These are phyloP conservation scores for Pseudocercospora musae DNA, from an alignment of 2,329 filamentous ascomycete genomes.

Conservation along the genomic window DNA sequence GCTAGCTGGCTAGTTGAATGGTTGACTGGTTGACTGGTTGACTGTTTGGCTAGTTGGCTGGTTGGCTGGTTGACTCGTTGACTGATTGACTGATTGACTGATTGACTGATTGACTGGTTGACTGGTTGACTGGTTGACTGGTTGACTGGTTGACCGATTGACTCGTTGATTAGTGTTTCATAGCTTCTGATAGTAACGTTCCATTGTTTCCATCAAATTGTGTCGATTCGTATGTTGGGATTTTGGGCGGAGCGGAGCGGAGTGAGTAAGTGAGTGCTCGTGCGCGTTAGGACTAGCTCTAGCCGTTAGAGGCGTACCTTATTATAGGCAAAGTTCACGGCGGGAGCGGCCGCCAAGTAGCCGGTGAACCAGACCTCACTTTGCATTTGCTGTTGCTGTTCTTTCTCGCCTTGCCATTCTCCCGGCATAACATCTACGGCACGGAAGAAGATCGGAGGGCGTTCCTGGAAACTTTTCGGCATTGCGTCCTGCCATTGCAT, in stretches of 20 bases:
- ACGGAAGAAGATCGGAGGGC: slow-evolving; percentile 1
- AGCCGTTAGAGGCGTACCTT: not conserved
- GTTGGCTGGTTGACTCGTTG: no score
- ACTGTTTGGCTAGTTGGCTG: no score
- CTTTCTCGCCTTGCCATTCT: not conserved
- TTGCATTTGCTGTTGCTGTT: not conserved
- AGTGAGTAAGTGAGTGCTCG: no score
- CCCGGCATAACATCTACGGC: not conserved
- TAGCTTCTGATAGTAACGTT: slow-evolving; percentile 1
- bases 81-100: no score
- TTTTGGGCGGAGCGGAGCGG: not conserved
- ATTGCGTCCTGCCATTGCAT: not conserved
- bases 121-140: no score
- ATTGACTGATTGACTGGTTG: no score
- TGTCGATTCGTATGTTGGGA: slow-evolving; percentile 1
- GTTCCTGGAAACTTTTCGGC: not conserved
- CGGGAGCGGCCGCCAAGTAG: not conserved
- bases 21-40: no score
- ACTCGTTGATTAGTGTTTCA: no score
- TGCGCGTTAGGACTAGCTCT: no score
- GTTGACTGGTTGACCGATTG: not conserved
- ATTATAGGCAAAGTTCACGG: not conserved
- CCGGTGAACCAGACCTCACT: not conserved
- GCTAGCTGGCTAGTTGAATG: no score
- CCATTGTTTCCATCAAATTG: not conserved